Evolutionary conservation across 78 protist species (phyloP), one percentile per base, ranked within the genome.

Genomic region (Dictyostelium discoideum): DNA sequence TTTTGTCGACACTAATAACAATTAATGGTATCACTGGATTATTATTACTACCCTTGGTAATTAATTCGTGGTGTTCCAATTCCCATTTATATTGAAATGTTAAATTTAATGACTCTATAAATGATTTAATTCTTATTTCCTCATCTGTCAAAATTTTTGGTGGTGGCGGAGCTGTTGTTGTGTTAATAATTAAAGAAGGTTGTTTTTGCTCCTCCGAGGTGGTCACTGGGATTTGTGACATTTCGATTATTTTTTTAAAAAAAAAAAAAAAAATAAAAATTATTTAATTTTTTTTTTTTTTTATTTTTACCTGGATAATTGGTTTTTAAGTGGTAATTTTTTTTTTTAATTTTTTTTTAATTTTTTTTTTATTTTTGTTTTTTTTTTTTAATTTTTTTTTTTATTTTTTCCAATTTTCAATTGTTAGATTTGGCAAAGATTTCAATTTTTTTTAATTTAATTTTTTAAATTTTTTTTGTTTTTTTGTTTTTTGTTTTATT

Each of bases 31-130:
- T 44, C 10, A 79, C 84, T 10, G 84, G 84, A 44, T 79, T 79
- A 18, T 42, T 18, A 2, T 1, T 11, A 79, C 48, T 11, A 44
- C 84, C 84, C n/a, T 79, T 79, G 1, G n/a, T 10, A 18, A 79
- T 18, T 22, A 79, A n/a, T n/a, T 79, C 84, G n/a, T 79, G 63
- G 18, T 44, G 22, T 20, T 79, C 84, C 9, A 79, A 79, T 44
- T 79, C 84, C 84, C 84, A 79, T 79, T 79, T 79, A 46, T 7
- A 44, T n/a, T 29, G 67, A 57, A 79, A 79, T 79, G 84, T 5
- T 22, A 79, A 44, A 42, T 79, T 18, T 10, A 79, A n/a, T 79
- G 84, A 79, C 1, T 79, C 65, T n/a, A 79, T 44, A 79, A 44
- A 79, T n/a, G 26, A 13, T 77, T 77, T 26, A 13, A 77, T 77